Percentiles rank a stretch among this genome's conserved stretches.
These are phyloP conservation scores for Sarocladium brachiariae DNA, from an alignment of 2,329 filamentous ascomycete genomes.

Conservation along the genomic window DNA sequence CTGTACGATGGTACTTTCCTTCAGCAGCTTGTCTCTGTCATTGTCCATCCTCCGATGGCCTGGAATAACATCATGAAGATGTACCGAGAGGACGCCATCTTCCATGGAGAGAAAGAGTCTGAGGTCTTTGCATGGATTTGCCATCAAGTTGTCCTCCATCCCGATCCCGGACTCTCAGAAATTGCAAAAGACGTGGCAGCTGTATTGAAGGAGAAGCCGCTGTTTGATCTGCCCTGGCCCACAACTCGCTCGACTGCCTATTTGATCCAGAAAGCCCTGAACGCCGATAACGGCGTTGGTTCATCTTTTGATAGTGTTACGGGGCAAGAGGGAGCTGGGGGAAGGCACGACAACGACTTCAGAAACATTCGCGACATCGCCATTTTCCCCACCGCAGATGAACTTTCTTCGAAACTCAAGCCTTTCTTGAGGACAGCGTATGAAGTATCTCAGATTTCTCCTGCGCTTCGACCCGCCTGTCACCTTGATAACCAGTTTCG, in stretches of 20 bases:
- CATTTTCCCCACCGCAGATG: conserved; percentile 60
- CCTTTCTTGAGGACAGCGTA: conserved; percentile 50
- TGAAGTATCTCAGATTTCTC: conserved; percentile 34
- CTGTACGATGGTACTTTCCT: conserved; percentile 44
- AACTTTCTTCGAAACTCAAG: conserved; percentile 45
- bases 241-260: conserved; percentile 23
- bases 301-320: not conserved
- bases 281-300: conserved; percentile 13
- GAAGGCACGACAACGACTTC: conserved; percentile 69
- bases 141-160: conserved; percentile 37
- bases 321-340: conserved; percentile 40
- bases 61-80: conserved; percentile 41
- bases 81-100: conserved; percentile 23
- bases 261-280: conserved; percentile 32
- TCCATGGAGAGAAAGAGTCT: conserved; percentile 19
- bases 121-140: conserved; percentile 41
- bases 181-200: conserved; percentile 18
- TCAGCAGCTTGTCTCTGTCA: conserved; percentile 33
- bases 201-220: conserved; percentile 17
- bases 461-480: conserved; percentile 29
- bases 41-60: conserved; percentile 46
- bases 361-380: conserved; percentile 52
- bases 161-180: conserved; percentile 17
- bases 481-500: conserved; percentile 69
- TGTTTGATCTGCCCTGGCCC: conserved; percentile 19